phyloP scores from a whole-genome alignment of 495 filamentous ascomycete species.

The Penicillium angulare region DNA sequence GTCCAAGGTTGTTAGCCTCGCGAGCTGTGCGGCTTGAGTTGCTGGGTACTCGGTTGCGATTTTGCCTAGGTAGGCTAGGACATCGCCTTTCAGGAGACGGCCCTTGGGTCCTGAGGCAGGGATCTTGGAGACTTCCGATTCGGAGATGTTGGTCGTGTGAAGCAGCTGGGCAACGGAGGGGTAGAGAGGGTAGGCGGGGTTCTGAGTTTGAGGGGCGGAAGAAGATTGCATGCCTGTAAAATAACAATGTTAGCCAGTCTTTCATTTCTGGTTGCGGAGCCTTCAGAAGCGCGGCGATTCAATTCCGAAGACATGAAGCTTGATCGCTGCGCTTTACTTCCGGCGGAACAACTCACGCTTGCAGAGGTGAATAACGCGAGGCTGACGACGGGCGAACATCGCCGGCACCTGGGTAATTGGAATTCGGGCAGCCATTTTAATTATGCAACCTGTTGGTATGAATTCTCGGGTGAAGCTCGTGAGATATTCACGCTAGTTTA shows the following conservation, averaged over 20 bases:
- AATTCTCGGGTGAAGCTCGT: constrained; percentile 2
- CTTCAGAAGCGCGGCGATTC: constrained; percentile 1
- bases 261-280: neutral
- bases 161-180: constrained; percentile 84
- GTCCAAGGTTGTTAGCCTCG: constrained; percentile 79
- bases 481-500: constrained; percentile 3
- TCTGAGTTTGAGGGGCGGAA: constrained; percentile 50
- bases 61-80: constrained; percentile 82
- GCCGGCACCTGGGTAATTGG: constrained; percentile 36
- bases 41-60: constrained; percentile 68
- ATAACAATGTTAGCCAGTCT: neutral
- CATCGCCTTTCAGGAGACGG: constrained; percentile 90
- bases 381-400: constrained; percentile 40
- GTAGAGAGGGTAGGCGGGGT: constrained; percentile 75
- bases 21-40: constrained; percentile 65
- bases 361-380: constrained; percentile 28
- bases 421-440: constrained; percentile 41
- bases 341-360: constrained; percentile 46
- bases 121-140: constrained; percentile 73
- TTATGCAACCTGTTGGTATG: constrained; percentile 6
- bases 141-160: constrained; percentile 68
- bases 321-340: no score
- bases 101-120: constrained; percentile 84
- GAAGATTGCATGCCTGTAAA: constrained; percentile 36
- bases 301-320: no score